These are phyloP conservation scores for Fusarium lyarnte DNA, from an alignment of 2,329 filamentous ascomycete species.

Conservation along the genomic window DNA sequence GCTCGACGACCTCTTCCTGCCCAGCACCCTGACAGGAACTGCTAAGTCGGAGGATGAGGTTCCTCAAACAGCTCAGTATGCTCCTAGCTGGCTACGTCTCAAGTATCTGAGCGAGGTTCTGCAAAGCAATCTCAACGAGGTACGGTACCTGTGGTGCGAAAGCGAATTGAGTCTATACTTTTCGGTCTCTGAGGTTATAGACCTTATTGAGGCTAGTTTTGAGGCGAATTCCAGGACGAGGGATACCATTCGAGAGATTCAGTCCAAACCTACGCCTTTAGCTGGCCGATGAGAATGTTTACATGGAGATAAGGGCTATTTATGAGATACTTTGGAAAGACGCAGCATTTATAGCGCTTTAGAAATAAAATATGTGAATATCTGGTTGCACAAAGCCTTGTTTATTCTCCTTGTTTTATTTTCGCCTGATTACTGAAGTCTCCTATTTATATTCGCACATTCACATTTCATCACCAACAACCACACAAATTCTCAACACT, in stretches of 20 bases:
- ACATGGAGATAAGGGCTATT: neutral
- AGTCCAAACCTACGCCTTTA: slow-evolving; percentile 58
- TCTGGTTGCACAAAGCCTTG: neutral
- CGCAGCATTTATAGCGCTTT: neutral
- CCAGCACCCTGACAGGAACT: slow-evolving; percentile 49
- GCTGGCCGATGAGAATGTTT: neutral
- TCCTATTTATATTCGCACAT: accelerated
- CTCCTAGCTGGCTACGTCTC: slow-evolving; percentile 69
- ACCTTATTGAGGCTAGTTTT: slow-evolving; percentile 71
- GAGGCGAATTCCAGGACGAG: slow-evolving; percentile 69
- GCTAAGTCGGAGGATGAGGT: slow-evolving; percentile 51
- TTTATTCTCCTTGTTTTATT: accelerated
- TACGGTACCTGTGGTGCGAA: slow-evolving; percentile 71
- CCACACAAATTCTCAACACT: accelerated
- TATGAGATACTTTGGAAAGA: neutral
- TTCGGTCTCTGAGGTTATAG: slow-evolving; percentile 67
- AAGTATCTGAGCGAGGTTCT: slow-evolving; percentile 72
- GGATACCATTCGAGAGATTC: slow-evolving; percentile 68
- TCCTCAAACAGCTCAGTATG: slow-evolving; percentile 68
- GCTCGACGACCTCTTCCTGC: slow-evolving; percentile 69
- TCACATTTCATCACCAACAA: neutral
- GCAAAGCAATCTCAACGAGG: slow-evolving; percentile 72
- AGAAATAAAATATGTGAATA: neutral
- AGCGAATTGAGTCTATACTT: slow-evolving; percentile 74
- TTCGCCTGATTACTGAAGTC: accelerated